Evolutionary conservation across 2,329 filamentous ascomycete species (phyloP).

Genomic region (Nectriaceae sp.): DNA sequence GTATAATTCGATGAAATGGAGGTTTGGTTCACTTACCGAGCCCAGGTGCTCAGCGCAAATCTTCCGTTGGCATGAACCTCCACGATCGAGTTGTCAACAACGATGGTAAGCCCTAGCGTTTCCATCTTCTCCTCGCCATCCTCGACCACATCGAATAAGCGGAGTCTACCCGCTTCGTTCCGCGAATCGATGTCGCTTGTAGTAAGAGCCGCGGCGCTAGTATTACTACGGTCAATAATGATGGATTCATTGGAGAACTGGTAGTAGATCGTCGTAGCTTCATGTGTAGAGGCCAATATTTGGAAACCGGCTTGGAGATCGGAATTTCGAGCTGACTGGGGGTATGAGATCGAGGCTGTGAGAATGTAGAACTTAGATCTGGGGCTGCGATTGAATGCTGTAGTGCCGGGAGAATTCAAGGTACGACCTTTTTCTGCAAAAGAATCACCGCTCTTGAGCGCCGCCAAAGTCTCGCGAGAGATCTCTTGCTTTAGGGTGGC

Average conservation of each 20-base stretch:
- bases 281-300: slow-evolving; percentile 40
- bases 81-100: slow-evolving; percentile 40
- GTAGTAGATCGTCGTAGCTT: slow-evolving; percentile 45
- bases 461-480: slow-evolving; percentile 36
- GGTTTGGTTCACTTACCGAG: slow-evolving; percentile 34
- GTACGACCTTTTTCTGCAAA: slow-evolving; percentile 27
- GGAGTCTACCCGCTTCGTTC: slow-evolving; percentile 39
- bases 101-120: slow-evolving; percentile 40
- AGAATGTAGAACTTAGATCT: slow-evolving; percentile 42
- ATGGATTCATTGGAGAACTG: slow-evolving; percentile 46
- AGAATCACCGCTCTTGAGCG: slow-evolving; percentile 29
- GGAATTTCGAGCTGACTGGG: slow-evolving; percentile 33
- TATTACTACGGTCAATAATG: slow-evolving; percentile 41
- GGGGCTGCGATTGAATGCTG: slow-evolving; percentile 12
- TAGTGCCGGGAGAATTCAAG: slow-evolving; percentile 15
- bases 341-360: slow-evolving; percentile 38
- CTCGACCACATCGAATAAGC: slow-evolving; percentile 40
- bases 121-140: slow-evolving; percentile 34
- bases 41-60: slow-evolving; percentile 45
- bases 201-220: slow-evolving; percentile 41
- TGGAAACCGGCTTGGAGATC: slow-evolving; percentile 42
- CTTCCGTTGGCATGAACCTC: slow-evolving; percentile 44
- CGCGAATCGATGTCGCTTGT: slow-evolving; percentile 39
- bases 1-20: background rate
- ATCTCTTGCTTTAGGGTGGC: slow-evolving; percentile 40